Evolutionary conservation across 305 asterid species (phyloP).

Genomic region (Plantago rigida): DNA sequence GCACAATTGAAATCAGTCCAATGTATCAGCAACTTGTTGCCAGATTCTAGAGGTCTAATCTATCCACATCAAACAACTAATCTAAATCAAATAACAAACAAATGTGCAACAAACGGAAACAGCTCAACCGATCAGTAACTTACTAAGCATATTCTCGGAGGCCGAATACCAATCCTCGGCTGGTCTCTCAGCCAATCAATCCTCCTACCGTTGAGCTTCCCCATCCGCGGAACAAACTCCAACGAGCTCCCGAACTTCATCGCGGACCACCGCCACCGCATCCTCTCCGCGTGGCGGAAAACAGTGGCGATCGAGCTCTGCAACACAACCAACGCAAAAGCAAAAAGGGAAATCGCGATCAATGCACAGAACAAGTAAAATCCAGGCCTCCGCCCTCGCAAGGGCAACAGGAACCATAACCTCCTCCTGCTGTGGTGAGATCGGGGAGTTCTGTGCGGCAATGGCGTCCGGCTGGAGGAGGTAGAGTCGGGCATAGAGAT

Average conservation of each 20-base stretch:
- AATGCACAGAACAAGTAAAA: slow-evolving; percentile 45
- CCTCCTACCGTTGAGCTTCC: slow-evolving; percentile 35
- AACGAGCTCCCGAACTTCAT: slow-evolving; percentile 73
- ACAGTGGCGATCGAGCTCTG: slow-evolving; percentile 77
- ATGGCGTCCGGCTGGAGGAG: slow-evolving; percentile 38
- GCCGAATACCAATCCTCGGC: slow-evolving; percentile 68
- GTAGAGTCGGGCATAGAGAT: slow-evolving; percentile 24
- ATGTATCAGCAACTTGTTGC: background rate
- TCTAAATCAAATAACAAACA: background rate
- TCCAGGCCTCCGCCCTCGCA: slow-evolving; percentile 56
- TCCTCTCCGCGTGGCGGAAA: slow-evolving; percentile 48
- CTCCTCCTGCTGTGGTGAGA: slow-evolving; percentile 52
- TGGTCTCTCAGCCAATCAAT: slow-evolving; percentile 54
- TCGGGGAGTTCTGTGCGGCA: slow-evolving; percentile 52
- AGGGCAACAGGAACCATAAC: slow-evolving; percentile 28
- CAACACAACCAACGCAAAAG: slow-evolving; percentile 61
- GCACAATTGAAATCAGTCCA: background rate
- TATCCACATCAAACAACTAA: background rate
- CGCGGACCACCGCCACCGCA: slow-evolving; percentile 69
- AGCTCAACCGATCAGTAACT: slow-evolving; percentile 27
- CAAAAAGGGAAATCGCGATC: slow-evolving; percentile 51
- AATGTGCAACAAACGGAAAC: background rate
- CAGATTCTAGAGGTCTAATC: background rate
- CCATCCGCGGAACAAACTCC: slow-evolving; percentile 46
- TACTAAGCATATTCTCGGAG: slow-evolving; percentile 72